phyloP scores from a whole-genome alignment of 768 basidiomycete species.

The Russula sp. region DNA sequence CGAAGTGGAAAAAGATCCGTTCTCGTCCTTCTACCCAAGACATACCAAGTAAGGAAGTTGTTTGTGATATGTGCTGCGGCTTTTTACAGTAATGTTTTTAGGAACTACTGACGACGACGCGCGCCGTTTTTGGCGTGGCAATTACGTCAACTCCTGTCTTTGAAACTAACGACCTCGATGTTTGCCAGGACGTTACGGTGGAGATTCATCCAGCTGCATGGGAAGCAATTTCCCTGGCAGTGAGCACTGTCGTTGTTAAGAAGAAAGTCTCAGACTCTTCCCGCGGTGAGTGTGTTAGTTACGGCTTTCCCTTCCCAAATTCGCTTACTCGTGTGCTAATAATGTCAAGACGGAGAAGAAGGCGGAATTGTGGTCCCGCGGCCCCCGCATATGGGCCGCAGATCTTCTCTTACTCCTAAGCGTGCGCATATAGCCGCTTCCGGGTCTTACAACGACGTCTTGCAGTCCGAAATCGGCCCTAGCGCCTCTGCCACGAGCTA shows the following conservation, averaged over 20 bases:
- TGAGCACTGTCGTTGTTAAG: slow-evolving; percentile 16
- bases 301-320: background rate
- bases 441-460: slow-evolving; percentile 4
- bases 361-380: background rate
- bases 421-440: slow-evolving; percentile 4
- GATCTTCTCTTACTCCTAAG: background rate
- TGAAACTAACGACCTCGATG: slow-evolving; percentile 24
- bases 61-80: background rate
- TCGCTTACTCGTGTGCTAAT: background rate
- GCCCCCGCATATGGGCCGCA: background rate
- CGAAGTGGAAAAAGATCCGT: slow-evolving; percentile 8
- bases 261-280: background rate
- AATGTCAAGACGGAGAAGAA: slow-evolving; percentile 1
- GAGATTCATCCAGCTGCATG: slow-evolving; percentile 23
- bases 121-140: background rate
- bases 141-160: slow-evolving; percentile 3
- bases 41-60: slow-evolving; percentile 3
- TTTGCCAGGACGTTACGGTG: slow-evolving; percentile 21
- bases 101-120: slow-evolving; percentile 15
- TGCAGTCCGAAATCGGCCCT: slow-evolving; percentile 8
- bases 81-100: background rate
- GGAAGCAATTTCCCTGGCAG: slow-evolving; percentile 18
- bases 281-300: slow-evolving; percentile 1
- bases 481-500: slow-evolving; percentile 9
- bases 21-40: slow-evolving; percentile 20